Conservation (phyloP, 345 rosid genomes). For the Salix exigua region DNA sequence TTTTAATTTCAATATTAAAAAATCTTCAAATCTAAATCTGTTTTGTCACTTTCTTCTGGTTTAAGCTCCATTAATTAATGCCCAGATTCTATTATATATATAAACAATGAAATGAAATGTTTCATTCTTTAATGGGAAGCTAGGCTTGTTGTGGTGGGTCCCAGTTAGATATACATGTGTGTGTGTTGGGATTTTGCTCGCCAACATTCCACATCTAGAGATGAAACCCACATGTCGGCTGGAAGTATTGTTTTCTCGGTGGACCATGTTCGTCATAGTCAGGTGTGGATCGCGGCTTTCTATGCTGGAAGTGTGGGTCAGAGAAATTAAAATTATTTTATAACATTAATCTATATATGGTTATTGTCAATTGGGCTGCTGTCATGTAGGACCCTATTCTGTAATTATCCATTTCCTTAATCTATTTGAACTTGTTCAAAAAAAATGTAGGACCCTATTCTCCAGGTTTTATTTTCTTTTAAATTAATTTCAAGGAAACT, state of each 20-base stretch:
- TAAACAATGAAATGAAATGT: background rate
- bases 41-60: background rate
- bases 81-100: background rate
- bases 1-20: background rate
- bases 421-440: too few relatives aligned
- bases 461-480: background rate
- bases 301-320: constrained; percentile 10
- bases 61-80: background rate
- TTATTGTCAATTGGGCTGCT: background rate
- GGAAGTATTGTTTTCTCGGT: background rate
- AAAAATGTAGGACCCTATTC: background rate
- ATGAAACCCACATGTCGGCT: background rate
- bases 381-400: background rate
- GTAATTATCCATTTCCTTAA: too few relatives aligned
- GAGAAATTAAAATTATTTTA: background rate
- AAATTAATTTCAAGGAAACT: background rate
- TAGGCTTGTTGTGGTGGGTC: background rate
- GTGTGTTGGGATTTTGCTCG: background rate
- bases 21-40: background rate
- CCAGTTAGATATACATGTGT: background rate
- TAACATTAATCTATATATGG: background rate
- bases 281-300: background rate
- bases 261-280: constrained; percentile 8
- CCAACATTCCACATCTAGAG: background rate
- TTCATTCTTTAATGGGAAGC: background rate